These are phyloP conservation scores for Canariomyces notabilis DNA, from an alignment of 2,329 filamentous ascomycete genomes.

Conservation along the genomic window DNA sequence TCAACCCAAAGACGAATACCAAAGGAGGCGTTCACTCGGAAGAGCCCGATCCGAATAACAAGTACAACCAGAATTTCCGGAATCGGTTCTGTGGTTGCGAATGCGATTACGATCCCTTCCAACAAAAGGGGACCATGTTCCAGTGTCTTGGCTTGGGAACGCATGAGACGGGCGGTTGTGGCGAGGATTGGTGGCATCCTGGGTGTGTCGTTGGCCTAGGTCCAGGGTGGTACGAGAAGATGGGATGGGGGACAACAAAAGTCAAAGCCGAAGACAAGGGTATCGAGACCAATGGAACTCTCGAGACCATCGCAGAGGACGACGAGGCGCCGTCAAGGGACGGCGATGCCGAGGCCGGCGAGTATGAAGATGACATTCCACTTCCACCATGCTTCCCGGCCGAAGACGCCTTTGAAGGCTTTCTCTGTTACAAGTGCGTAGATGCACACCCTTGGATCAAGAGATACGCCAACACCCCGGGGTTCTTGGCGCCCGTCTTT, in stretches of 20 bases:
- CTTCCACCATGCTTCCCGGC: conserved; percentile 80
- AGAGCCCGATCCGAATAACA: conserved; percentile 65
- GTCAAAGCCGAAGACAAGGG: conserved; percentile 29
- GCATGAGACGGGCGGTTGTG: conserved; percentile 78
- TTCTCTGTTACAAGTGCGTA: conserved; percentile 92
- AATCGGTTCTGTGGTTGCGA: conserved; percentile 90
- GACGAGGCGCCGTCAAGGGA: conserved; percentile 32
- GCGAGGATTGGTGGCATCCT: conserved; percentile 97
- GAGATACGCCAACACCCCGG: conserved; percentile 70
- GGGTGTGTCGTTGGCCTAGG: conserved; percentile 82
- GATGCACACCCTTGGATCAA: conserved; percentile 89
- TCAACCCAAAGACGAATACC: conserved; percentile 65
- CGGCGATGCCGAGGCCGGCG: conserved; percentile 23
- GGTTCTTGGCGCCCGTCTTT: conserved; percentile 73
- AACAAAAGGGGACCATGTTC: conserved; percentile 96
- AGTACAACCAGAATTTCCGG: conserved; percentile 92
- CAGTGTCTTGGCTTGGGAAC: conserved; percentile 86
- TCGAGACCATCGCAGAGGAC: conserved; percentile 49
- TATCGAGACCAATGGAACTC: conserved; percentile 23
- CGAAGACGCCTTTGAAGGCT: conserved; percentile 83
- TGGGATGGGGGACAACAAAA: conserved; percentile 32
- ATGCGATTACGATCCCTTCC: conserved; percentile 79
- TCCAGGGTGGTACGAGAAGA: conserved; percentile 63
- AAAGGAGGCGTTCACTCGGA: conserved; percentile 77
- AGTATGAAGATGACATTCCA: conserved; percentile 55